Conservation (phyloP, 176 grass and related monocot species). For the Juncus effusus region DNA sequence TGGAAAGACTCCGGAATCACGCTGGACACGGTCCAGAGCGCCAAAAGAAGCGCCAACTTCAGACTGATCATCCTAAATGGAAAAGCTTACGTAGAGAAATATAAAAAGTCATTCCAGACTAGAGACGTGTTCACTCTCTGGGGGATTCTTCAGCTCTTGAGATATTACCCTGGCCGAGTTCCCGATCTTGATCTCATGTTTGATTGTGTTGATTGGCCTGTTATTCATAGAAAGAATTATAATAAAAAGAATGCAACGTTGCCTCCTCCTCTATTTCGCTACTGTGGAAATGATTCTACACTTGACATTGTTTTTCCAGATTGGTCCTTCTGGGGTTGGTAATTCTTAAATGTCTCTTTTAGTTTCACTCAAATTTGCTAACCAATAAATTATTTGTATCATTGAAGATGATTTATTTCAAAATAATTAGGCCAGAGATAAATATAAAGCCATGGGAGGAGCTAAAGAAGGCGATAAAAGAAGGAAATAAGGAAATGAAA, state of each 20-base stretch:
- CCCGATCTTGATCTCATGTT: constrained; percentile 98
- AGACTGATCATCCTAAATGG: constrained; percentile 53
- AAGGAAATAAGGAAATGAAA: constrained; percentile 39
- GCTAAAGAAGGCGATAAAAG: constrained; percentile 42
- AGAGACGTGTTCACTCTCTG: constrained; percentile 78
- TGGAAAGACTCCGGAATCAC: constrained; percentile 72
- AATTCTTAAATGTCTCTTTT: constrained; percentile 33
- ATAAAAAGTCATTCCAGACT: constrained; percentile 54
- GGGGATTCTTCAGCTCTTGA: constrained; percentile 85
- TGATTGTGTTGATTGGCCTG: constrained; percentile 72
- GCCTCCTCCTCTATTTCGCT: constrained; percentile 61
- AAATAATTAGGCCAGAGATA: constrained; percentile 62
- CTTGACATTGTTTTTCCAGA: constrained; percentile 81
- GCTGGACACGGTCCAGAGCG: constrained; percentile 45
- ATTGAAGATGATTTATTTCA: not conserved
- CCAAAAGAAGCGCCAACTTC: constrained; percentile 56
- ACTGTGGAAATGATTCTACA: constrained; percentile 60
- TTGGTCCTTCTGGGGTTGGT: constrained; percentile 99
- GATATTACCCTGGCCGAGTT: constrained; percentile 59
- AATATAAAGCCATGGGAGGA: constrained; percentile 83
- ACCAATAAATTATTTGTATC: not conserved
- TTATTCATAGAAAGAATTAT: constrained; percentile 42
- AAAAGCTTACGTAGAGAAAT: constrained; percentile 45
- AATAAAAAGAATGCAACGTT: constrained; percentile 26
- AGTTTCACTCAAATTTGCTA: not conserved